Conservation (phyloP, 2,329 filamentous ascomycete genomes). For the Dactylellina drechsleri region DNA sequence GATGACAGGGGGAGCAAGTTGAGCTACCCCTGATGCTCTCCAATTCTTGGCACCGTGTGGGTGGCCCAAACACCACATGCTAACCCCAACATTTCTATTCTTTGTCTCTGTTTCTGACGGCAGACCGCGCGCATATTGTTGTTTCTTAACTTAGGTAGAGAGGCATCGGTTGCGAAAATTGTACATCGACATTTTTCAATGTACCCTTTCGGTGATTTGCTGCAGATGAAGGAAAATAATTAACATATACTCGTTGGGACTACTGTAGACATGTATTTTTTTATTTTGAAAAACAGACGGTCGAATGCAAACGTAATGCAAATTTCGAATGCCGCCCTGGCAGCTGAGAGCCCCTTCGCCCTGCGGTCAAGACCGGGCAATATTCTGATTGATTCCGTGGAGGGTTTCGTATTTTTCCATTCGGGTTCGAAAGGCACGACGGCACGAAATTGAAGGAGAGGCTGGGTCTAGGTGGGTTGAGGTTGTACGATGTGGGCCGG, state of each 20-base stretch:
- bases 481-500: constrained; percentile 8
- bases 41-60: background rate
- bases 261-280: background rate
- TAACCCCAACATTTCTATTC: constrained; percentile 9
- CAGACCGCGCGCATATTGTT: constrained; percentile 48
- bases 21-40: constrained; percentile 44
- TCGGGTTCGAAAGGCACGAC: constrained; percentile 10
- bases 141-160: constrained; percentile 44
- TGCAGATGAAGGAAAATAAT: background rate
- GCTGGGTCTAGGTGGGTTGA: constrained; percentile 21
- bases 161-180: too few relatives aligned
- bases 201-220: background rate
- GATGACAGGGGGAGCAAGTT: constrained; percentile 30
- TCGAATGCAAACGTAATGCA: background rate
- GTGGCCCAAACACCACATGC: constrained; percentile 20
- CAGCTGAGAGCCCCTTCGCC: background rate
- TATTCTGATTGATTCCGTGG: constrained; percentile 22
- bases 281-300: background rate
- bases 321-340: constrained; percentile 9
- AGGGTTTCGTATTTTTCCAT: constrained; percentile 12
- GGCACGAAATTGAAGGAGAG: constrained; percentile 5
- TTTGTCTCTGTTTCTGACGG: constrained; percentile 41
- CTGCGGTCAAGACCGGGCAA: constrained; percentile 21
- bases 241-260: background rate
- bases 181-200: background rate